Percentiles rank a stretch among this genome's conserved stretches.
Evolutionary conservation across 2,329 filamentous ascomycete species (phyloP).

Genomic region (Sclerotinia minor): DNA sequence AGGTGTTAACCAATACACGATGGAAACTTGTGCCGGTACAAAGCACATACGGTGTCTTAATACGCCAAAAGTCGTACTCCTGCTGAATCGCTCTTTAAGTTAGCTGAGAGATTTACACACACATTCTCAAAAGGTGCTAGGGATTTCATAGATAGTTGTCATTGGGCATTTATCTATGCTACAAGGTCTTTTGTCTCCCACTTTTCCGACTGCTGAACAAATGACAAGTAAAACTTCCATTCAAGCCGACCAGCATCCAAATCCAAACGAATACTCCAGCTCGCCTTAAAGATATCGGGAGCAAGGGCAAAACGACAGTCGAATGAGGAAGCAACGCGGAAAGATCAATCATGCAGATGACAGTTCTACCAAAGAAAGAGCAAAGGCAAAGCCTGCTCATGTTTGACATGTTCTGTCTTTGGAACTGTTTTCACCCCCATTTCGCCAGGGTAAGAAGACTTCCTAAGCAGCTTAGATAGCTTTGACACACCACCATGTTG

Average conservation of each 20-base stretch:
- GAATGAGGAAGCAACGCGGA: background rate
- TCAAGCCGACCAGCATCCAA: background rate
- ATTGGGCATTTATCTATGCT: slow-evolving; percentile 17
- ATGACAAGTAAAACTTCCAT: background rate
- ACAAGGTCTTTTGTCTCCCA: background rate
- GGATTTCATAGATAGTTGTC: background rate
- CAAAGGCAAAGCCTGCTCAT: background rate
- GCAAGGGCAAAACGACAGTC: background rate
- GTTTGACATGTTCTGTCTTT: slow-evolving; percentile 1
- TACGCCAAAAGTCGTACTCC: no score
- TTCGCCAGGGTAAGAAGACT: slow-evolving; percentile 16
- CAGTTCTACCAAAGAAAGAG: background rate
- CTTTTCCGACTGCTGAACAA: background rate
- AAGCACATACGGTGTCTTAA: background rate
- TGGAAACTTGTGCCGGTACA: no score
- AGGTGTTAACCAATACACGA: background rate
- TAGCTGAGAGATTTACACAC: background rate
- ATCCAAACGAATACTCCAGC: background rate
- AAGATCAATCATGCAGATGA: background rate
- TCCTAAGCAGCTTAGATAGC: slow-evolving; percentile 17
- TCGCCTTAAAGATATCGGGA: background rate
- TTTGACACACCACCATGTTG: slow-evolving; percentile 6
- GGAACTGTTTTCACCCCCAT: slow-evolving; percentile 2
- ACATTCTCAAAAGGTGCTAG: background rate
- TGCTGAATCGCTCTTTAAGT: background rate